Evolutionary conservation across 306 rosid species (phyloP).

Genomic region (Cucumis sativus): DNA sequence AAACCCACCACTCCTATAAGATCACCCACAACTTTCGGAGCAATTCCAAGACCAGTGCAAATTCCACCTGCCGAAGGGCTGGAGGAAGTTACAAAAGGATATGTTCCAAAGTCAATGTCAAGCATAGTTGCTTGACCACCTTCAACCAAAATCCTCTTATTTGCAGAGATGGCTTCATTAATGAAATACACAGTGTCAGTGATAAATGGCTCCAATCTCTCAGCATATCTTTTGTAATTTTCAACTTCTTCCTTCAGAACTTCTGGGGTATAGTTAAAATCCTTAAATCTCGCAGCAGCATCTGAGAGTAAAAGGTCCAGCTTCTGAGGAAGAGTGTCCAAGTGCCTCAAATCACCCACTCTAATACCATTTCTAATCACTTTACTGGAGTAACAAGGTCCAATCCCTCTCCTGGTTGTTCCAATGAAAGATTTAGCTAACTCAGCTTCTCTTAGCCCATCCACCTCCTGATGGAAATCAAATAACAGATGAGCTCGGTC

Average conservation of each 20-base stretch:
- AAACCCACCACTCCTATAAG: conserved; percentile 82
- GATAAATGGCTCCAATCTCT: conserved; percentile 83
- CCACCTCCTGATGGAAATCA: conserved; percentile 88
- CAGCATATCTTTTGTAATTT: conserved; percentile 77
- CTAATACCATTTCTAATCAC: conserved; percentile 78
- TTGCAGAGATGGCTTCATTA: conserved; percentile 60
- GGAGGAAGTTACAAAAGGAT: conserved; percentile 95
- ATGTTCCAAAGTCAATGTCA: conserved; percentile 95
- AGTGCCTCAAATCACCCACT: conserved; percentile 75
- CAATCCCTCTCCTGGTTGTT: conserved; percentile 96
- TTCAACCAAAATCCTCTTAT: conserved; percentile 86
- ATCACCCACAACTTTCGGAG: conserved; percentile 87
- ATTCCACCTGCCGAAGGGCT: conserved; percentile 98
- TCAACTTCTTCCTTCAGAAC: conserved; percentile 77
- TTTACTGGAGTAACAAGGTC: conserved; percentile 91
- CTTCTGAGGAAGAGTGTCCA: conserved; percentile 82
- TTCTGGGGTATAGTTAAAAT: conserved; percentile 55
- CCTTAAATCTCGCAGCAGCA: conserved; percentile 66
- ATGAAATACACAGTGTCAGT: conserved; percentile 76
- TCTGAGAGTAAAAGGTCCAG: conserved; percentile 68
- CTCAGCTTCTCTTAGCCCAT: conserved; percentile 84
- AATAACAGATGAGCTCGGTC: conserved; percentile 88
- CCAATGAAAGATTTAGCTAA: conserved; percentile 91
- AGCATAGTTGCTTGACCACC: conserved; percentile 98
- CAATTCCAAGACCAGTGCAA: conserved; percentile 94